Conservation (phyloP, 2,329 filamentous ascomycete genomes). For the Atkinsonella texensis region DNA sequence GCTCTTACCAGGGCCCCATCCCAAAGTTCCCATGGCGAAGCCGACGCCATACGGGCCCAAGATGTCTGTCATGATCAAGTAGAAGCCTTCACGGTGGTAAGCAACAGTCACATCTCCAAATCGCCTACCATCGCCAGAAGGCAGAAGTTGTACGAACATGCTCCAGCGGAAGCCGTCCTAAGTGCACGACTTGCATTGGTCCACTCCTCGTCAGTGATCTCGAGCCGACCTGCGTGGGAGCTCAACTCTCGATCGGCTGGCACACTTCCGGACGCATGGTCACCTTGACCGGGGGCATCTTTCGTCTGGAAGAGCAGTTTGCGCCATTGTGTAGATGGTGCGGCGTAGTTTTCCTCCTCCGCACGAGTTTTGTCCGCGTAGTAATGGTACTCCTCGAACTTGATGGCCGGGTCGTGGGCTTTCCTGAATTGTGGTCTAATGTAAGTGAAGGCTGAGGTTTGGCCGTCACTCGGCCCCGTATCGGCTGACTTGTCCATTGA, state of each 20-base stretch:
- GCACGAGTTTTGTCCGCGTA: slow-evolving; percentile 14
- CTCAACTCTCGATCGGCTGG: background rate
- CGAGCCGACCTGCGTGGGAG: background rate
- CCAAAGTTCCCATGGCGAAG: slow-evolving; percentile 8
- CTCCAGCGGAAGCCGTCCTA: slow-evolving; percentile 6
- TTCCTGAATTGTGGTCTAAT: slow-evolving; percentile 7
- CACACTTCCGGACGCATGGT: background rate
- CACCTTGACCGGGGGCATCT: background rate
- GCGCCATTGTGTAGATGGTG: slow-evolving; percentile 5
- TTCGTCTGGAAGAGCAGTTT: slow-evolving; percentile 1
- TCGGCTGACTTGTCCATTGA: background rate
- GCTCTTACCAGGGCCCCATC: slow-evolving; percentile 16
- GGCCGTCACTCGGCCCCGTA: background rate
- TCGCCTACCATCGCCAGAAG: background rate
- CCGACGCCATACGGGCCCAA: slow-evolving; percentile 8
- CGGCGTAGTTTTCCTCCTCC: slow-evolving; percentile 9
- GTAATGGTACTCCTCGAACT: slow-evolving; percentile 17
- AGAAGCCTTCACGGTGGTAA: slow-evolving; percentile 3
- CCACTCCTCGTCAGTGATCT: slow-evolving; percentile 29
- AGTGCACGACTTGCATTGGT: slow-evolving; percentile 21
- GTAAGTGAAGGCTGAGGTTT: background rate
- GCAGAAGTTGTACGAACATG: background rate
- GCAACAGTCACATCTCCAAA: background rate
- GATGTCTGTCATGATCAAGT: slow-evolving; percentile 9
- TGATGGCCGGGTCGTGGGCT: slow-evolving; percentile 12